Evolutionary conservation across 148 eudicot species (phyloP).

Genomic region (Camellia japonica): DNA sequence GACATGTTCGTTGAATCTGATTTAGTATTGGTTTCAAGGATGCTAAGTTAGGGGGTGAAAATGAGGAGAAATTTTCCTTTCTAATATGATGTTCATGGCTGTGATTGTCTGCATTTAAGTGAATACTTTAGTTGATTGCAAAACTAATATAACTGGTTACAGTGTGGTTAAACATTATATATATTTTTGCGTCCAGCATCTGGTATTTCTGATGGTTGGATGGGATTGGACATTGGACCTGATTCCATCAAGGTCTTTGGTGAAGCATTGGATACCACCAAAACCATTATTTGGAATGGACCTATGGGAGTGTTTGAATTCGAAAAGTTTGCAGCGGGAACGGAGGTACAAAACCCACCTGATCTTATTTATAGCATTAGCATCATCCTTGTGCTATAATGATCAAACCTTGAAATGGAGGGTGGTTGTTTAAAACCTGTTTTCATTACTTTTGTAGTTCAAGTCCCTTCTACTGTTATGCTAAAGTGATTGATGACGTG

Average conservation of each 20-base stretch:
- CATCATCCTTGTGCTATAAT: neutral
- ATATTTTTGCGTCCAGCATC: constrained; percentile 55
- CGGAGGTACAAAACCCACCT: constrained; percentile 52
- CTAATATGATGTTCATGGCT: neutral
- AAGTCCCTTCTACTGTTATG: neutral
- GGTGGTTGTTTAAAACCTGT: too few relatives aligned
- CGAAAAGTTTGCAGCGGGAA: constrained; percentile 86
- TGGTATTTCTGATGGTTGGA: constrained; percentile 91
- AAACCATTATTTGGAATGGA: constrained; percentile 94
- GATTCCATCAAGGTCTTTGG: constrained; percentile 71
- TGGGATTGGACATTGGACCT: constrained; percentile 97
- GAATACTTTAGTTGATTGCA: neutral
- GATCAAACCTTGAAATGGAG: neutral
- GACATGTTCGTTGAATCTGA: neutral
- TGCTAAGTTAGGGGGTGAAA: neutral
- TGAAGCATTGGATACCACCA: constrained; percentile 80
- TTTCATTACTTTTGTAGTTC: neutral
- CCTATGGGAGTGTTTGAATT: constrained; percentile 98
- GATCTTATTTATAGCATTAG: neutral
- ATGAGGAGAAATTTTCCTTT: too few relatives aligned
- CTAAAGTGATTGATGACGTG: too few relatives aligned
- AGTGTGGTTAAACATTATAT: neutral
- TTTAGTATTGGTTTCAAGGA: neutral
- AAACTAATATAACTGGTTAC: neutral
- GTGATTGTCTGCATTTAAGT: neutral